Evolutionary conservation across 805 yeast species (phyloP).

Genomic region (Candida vaughaniae): DNA sequence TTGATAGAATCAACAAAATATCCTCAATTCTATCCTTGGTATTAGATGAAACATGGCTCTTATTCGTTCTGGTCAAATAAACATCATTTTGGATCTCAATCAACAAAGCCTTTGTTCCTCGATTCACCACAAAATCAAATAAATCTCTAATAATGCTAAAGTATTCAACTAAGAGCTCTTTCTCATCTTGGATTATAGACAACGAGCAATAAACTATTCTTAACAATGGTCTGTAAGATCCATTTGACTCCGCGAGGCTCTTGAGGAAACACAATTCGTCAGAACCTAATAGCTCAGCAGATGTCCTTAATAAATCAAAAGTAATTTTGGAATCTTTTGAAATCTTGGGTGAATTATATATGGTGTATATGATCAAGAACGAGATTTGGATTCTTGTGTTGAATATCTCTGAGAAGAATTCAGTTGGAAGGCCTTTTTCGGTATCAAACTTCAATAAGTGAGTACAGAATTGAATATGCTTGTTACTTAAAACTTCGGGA

Average conservation of each 20-base stretch:
- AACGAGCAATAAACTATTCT: constrained; percentile 55
- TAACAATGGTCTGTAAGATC: constrained; percentile 58
- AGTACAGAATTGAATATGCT: constrained; percentile 34
- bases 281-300: constrained; percentile 48
- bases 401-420: constrained; percentile 49
- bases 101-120: constrained; percentile 61
- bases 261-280: constrained; percentile 48
- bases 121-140: constrained; percentile 62
- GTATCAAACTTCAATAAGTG: constrained; percentile 51
- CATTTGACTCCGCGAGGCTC: constrained; percentile 39
- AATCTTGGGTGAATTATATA: constrained; percentile 28
- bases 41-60: constrained; percentile 28
- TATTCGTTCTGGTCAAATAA: constrained; percentile 36
- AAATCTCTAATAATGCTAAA: constrained; percentile 54
- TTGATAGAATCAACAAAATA: constrained; percentile 56
- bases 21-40: constrained; percentile 61
- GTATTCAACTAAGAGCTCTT: constrained; percentile 42
- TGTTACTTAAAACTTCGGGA: constrained; percentile 27
- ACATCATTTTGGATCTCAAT: constrained; percentile 59
- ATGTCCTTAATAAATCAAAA: constrained; percentile 41
- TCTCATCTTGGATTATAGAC: constrained; percentile 39
- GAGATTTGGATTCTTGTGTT: constrained; percentile 67
- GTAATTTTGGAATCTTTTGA: constrained; percentile 33
- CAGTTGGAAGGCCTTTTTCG: constrained; percentile 51
- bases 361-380: constrained; percentile 48